Conservation (phyloP, 305 asterid genomes). For the Plantago coronopus region DNA sequence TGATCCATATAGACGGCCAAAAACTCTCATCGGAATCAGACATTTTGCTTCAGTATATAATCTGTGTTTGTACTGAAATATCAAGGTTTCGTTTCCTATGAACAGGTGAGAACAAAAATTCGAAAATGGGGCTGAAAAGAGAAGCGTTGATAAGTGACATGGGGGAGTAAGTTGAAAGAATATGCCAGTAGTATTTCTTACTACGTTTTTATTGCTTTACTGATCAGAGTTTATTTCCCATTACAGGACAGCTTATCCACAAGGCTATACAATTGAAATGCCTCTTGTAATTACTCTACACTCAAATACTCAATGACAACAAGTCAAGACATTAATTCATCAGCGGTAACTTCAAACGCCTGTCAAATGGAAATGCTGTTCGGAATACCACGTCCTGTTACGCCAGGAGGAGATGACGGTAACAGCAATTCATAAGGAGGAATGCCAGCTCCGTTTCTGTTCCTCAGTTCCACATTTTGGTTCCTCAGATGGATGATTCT, state of each 20-base stretch:
- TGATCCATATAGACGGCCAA: too few species aligned
- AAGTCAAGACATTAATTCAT: not conserved
- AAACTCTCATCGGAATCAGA: too few species aligned
- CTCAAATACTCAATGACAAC: not conserved
- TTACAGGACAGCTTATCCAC: not conserved
- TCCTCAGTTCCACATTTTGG: constrained; percentile 41
- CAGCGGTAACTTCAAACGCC: constrained; percentile 11
- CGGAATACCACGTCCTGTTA: constrained; percentile 82
- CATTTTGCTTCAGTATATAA: too few species aligned
- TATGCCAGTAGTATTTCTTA: not conserved
- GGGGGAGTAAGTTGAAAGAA: too few species aligned
- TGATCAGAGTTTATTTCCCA: not conserved
- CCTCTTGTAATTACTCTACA: not conserved
- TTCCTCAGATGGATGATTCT: constrained; percentile 53
- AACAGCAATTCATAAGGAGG: constrained; percentile 75
- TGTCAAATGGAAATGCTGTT: constrained; percentile 72
- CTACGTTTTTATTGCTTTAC: not conserved
- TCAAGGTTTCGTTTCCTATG: too few species aligned
- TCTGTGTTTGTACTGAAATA: too few species aligned
- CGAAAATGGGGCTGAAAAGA: too few species aligned
- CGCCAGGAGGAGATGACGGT: constrained; percentile 71
- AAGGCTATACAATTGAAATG: not conserved
- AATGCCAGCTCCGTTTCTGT: constrained; percentile 69
- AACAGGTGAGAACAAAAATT: too few species aligned
- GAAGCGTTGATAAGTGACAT: too few species aligned